A percentile compares a stretch with the other conserved stretches of the same genome.
Evolutionary conservation across 352 stramenopile species (phyloP).

Genomic region (Aphanomyces astaci): DNA sequence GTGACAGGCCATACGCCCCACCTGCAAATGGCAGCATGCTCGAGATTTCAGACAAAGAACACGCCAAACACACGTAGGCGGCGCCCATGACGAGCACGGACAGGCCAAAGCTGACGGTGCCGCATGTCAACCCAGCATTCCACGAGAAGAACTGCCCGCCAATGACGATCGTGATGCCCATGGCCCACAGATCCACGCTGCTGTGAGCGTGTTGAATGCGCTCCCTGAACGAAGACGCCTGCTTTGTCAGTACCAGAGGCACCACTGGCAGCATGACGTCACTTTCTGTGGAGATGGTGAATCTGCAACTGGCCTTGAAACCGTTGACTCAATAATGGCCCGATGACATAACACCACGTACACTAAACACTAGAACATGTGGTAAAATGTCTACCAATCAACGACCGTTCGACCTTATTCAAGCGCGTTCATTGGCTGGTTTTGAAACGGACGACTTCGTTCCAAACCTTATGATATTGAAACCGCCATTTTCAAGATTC

Average conservation of each 20-base stretch:
- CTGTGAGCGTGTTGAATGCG: background rate
- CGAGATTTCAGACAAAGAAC: conserved; percentile 25
- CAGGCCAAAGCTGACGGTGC: conserved; percentile 26
- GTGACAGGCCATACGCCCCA: conserved; percentile 22
- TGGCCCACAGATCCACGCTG: conserved; percentile 27
- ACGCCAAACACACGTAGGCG: conserved; percentile 25
- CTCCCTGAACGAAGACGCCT: background rate
- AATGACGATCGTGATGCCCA: conserved; percentile 31
- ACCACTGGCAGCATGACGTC: background rate
- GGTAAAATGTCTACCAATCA: background rate
- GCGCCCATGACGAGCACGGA: conserved; percentile 25
- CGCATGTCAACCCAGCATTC: conserved; percentile 28
- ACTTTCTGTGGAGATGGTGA: background rate
- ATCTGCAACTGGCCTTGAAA: background rate
- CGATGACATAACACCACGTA: no score
- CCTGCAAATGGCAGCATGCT: conserved; percentile 30
- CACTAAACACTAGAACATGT: no score
- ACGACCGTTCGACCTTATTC: background rate
- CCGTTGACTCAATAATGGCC: no score
- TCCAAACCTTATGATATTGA: no score
- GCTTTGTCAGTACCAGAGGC: background rate
- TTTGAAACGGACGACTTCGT: no score
- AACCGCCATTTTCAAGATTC: no score
- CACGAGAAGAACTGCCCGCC: conserved; percentile 32
- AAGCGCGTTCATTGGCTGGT: background rate